Conservation (phyloP, 2,329 filamentous ascomycete genomes). For the Neonectria magnoliae region DNA sequence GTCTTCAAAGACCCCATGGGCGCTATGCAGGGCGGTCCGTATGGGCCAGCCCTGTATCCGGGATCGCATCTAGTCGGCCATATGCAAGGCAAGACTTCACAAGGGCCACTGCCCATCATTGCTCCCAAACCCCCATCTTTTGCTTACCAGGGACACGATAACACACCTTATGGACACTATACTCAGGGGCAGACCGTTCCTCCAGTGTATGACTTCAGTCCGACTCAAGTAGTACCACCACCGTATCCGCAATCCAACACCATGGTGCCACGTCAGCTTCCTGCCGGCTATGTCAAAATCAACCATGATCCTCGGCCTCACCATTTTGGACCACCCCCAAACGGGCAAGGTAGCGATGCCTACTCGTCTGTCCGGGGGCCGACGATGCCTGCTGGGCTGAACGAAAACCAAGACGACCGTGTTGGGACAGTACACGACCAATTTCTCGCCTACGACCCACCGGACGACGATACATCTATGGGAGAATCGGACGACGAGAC, state of each 20-base stretch:
- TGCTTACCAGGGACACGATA: slow-evolving; percentile 39
- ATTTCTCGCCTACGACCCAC: slow-evolving; percentile 41
- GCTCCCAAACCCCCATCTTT: slow-evolving; percentile 61
- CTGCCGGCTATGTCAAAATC: slow-evolving; percentile 26
- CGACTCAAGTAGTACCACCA: slow-evolving; percentile 21
- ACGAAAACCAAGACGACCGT: slow-evolving; percentile 23
- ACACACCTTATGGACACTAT: slow-evolving; percentile 30
- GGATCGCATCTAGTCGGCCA: slow-evolving; percentile 46
- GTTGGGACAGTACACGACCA: slow-evolving; percentile 16
- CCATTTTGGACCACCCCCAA: slow-evolving; percentile 22
- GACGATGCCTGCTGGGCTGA: slow-evolving; percentile 1
- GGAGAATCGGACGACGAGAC: slow-evolving; percentile 68
- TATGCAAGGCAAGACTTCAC: slow-evolving; percentile 51
- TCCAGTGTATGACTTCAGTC: slow-evolving; percentile 35
- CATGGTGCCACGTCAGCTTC: slow-evolving; percentile 24
- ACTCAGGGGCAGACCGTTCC: slow-evolving; percentile 27
- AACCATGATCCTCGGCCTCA: slow-evolving; percentile 30
- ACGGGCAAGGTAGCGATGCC: slow-evolving; percentile 18
- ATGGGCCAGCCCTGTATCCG: slow-evolving; percentile 54
- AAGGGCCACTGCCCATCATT: slow-evolving; percentile 54
- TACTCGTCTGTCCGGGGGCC: slow-evolving; percentile 23
- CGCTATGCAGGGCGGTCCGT: slow-evolving; percentile 57
- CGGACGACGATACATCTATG: slow-evolving; percentile 70
- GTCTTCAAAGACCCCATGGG: slow-evolving; percentile 76
- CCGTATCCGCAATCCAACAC: slow-evolving; percentile 28